phyloP scores from a whole-genome alignment of 805 yeast genomes.

The Brettanomyces sp. region DNA sequence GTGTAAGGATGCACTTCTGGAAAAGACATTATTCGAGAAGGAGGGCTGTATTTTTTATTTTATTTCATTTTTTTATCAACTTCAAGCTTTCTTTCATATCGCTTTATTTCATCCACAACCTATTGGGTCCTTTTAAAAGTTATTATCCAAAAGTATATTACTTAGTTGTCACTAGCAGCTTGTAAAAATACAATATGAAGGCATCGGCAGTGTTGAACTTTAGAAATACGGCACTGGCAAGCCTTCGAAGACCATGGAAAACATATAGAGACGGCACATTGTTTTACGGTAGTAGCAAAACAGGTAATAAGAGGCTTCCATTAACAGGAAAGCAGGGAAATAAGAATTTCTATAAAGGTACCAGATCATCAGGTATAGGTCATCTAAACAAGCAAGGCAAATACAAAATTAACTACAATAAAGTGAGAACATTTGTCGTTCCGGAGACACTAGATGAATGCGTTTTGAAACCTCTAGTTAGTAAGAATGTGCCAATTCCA shows the following conservation, averaged over 20 bases:
- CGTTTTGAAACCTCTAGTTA: conserved; percentile 64
- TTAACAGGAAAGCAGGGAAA: conserved; percentile 91
- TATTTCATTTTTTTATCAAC: too few species aligned
- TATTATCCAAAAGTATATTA: too few species aligned
- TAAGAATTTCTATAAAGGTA: conserved; percentile 91
- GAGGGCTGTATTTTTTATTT: too few species aligned
- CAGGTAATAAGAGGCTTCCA: conserved; percentile 77
- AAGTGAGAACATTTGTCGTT: conserved; percentile 83
- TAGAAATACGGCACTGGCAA: conserved; percentile 16
- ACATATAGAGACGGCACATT: conserved; percentile 73
- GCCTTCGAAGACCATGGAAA: conserved; percentile 82
- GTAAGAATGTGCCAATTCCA: conserved; percentile 62
- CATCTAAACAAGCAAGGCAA: conserved; percentile 62
- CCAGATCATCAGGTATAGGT: conserved; percentile 92
- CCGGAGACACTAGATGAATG: conserved; percentile 38
- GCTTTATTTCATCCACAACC: too few species aligned
- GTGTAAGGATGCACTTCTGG: too few species aligned
- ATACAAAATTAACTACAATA: conserved; percentile 71
- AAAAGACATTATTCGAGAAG: too few species aligned
- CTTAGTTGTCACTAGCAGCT: not conserved
- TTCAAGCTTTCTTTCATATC: too few species aligned
- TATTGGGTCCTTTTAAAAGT: too few species aligned
- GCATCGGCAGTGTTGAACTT: conserved; percentile 3
- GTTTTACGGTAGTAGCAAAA: conserved; percentile 69
- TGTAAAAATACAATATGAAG: conserved; percentile 2